Evolutionary conservation across 2,329 filamentous ascomycete genomes (phyloP), one percentile per base, ranked within the genome.

Genomic region (Capronia coronata): DNA sequence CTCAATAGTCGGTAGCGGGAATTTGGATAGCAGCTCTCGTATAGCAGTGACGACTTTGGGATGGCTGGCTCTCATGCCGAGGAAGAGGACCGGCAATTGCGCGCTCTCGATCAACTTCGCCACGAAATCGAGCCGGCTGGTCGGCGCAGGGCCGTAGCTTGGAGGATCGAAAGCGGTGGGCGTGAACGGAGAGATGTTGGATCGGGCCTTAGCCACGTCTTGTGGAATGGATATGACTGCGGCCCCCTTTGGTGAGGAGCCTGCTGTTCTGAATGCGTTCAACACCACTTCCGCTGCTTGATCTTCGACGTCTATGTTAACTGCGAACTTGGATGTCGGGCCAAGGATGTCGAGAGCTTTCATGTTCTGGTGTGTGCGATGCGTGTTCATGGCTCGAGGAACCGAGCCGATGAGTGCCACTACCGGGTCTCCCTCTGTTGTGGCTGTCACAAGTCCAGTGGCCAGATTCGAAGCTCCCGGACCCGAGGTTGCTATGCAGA

Each of bases 361-460:
- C 62, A 75, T 69, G 25, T 67, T 69, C 56, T 75, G 72, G 56
- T 75, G 72, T 1, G 72, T 75, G 48, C 70, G 67, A 58, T 72
- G 71, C 16, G 69, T 67, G 46, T 65, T 68, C 56, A 73, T 67
- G 14, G 65, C 57, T 34, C 72, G 63, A 29, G 69, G 70, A 11
- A 75, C 72, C 35, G 66, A 69, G 34, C 72, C 72, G n/a, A 73
- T 66, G 32, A 75, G 66, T n/a, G 72, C 72, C 9, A 75, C 69
- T 6, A 75, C 67, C 1, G 72, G 72, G 42, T 71, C 68, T 13
- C 71, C 70, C 57, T 74, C 72, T 6, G 72, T 73, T 3, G 68
- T 75, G 19, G 72, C 72, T 1, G 72, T 75, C 5, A 72, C 64
- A 7, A 74, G 62, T 0, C 71, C 71, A 0, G 72, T 74, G 1